Evolutionary conservation across 2,329 filamentous ascomycete genomes (phyloP), one percentile per base, ranked within the genome.

Genomic region (Alternaria brassicae): DNA sequence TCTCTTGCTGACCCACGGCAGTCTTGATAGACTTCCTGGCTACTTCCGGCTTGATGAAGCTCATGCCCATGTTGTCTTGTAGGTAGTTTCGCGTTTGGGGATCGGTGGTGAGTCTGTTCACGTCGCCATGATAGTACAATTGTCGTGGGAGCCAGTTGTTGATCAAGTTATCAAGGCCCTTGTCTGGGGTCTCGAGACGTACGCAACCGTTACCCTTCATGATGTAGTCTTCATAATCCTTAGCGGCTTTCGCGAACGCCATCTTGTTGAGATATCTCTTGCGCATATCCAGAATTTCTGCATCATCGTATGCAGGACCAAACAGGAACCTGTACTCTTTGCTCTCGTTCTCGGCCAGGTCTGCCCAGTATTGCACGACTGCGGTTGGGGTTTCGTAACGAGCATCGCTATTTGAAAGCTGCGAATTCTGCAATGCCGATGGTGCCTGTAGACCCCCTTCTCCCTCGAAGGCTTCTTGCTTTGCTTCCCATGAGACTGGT

Each of bases 1-100:
- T 70, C 63, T 85, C 83, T 65, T 87, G 85, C 63, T 87, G 85
- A 0, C 80, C 77, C 2, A 86, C 77, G 0, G 84, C 80, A 2
- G 72, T 83, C 39, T 85, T 47, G 56, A 87, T 80, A 6, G 84
- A 81, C 28, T 76, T 73, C 4, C 84, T 81, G 19, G 83, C 77
- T 1, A 84, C 81, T 3, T 77, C 70, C 0, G 85, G 83, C 58
- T 81, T 81, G 74, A 86, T 83, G 72, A 81, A 86, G 48, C 80
- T 81, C 84, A 87, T 87, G 56, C 84, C 84, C 84, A 87, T 86
- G 71, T 85, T 86, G 72, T 87, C 85, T 67, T 87, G 84, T 3
- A 87, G 72, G 65, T 86, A 87, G 66, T 87, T 86, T 41, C 85
- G 81, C 7, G 85, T 87, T 68, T 86, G 85, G 19, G 85, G 84